A percentile compares a stretch with the other conserved stretches of the same genome.
Conservation (phyloP, 768 basidiomycete genomes). For the Naganishia vaughanmartiniae region DNA sequence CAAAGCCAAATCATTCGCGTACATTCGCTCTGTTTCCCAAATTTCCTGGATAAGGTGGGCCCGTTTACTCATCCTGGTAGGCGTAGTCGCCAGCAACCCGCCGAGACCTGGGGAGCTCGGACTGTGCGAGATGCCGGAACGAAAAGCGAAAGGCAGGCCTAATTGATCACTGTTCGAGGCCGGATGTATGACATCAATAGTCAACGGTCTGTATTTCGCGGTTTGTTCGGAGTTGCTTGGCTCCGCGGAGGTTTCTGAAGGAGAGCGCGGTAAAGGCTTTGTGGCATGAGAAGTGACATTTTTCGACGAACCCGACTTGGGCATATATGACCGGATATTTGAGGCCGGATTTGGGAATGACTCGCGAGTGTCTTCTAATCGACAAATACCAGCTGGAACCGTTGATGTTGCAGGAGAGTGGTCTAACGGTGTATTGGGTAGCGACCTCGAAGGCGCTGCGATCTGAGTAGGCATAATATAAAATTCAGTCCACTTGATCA, state of each 20-base stretch:
- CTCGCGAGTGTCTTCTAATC: constrained; percentile 5
- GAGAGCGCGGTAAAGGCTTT: constrained; percentile 2
- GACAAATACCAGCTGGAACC: neutral
- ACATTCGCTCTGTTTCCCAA: constrained; percentile 48
- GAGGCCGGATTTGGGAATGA: neutral
- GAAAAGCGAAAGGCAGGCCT: neutral
- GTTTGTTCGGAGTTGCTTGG: neutral
- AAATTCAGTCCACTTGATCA: neutral
- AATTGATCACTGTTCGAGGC: neutral
- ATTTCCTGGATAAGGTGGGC: constrained; percentile 52
- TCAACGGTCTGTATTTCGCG: neutral
- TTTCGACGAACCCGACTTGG: neutral
- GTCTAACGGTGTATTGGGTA: constrained; percentile 17
- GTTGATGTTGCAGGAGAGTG: constrained; percentile 16
- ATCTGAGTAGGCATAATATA: neutral
- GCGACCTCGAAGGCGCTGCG: constrained; percentile 1
- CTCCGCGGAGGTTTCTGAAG: neutral
- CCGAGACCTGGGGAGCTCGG: neutral
- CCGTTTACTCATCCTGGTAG: constrained; percentile 44
- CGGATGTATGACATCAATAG: neutral
- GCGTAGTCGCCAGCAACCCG: neutral
- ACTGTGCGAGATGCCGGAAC: constrained; percentile 6
- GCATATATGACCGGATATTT: neutral
- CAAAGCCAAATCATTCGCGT: constrained; percentile 50
- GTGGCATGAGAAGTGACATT: neutral